Percentiles rank a stretch among this genome's conserved stretches.
These are phyloP conservation scores for Nidula niveotomentosa DNA, from an alignment of 1,284 basidiomycete species.

Conservation along the genomic window DNA sequence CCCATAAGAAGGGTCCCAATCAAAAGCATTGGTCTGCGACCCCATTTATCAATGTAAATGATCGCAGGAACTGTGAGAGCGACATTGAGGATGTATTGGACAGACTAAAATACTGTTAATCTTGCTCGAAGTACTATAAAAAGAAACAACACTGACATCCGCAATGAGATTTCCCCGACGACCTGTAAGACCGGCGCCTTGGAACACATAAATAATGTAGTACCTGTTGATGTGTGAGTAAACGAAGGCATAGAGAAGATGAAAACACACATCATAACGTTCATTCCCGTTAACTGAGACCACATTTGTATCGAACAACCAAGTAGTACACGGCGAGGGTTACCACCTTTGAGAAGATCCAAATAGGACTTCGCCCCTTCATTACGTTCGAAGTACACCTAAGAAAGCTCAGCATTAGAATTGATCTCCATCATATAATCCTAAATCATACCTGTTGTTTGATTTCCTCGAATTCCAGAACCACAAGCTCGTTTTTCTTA, in stretches of 20 bases:
- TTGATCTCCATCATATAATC: not conserved
- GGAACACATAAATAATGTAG: slow-evolving; percentile 77
- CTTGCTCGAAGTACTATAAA: not conserved
- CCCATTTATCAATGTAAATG: slow-evolving; percentile 77
- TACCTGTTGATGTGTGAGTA: slow-evolving; percentile 39
- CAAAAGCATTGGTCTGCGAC: slow-evolving; percentile 76
- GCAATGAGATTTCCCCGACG: slow-evolving; percentile 72
- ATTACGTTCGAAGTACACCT: slow-evolving; percentile 57
- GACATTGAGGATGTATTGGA: slow-evolving; percentile 80
- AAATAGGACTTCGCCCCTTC: slow-evolving; percentile 72
- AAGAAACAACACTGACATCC: slow-evolving; percentile 27
- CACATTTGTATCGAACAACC: slow-evolving; percentile 64
- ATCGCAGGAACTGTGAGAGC: slow-evolving; percentile 73
- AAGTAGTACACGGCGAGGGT: slow-evolving; percentile 57
- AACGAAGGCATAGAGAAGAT: not conserved
- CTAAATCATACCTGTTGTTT: slow-evolving; percentile 55
- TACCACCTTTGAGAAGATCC: slow-evolving; percentile 63
- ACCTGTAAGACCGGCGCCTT: slow-evolving; percentile 74
- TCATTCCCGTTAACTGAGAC: slow-evolving; percentile 65
- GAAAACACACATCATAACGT: slow-evolving; percentile 64
- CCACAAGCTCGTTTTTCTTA: slow-evolving; percentile 61
- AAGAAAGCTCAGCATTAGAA: not conserved
- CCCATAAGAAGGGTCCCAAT: slow-evolving; percentile 68
- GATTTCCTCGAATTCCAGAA: slow-evolving; percentile 81
- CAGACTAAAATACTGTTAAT: slow-evolving; percentile 35